A percentile compares a stretch with the other conserved stretches of the same genome.
These are phyloP conservation scores for Botrytis paeoniae DNA, from an alignment of 2,329 filamentous ascomycete species.

Conservation along the genomic window DNA sequence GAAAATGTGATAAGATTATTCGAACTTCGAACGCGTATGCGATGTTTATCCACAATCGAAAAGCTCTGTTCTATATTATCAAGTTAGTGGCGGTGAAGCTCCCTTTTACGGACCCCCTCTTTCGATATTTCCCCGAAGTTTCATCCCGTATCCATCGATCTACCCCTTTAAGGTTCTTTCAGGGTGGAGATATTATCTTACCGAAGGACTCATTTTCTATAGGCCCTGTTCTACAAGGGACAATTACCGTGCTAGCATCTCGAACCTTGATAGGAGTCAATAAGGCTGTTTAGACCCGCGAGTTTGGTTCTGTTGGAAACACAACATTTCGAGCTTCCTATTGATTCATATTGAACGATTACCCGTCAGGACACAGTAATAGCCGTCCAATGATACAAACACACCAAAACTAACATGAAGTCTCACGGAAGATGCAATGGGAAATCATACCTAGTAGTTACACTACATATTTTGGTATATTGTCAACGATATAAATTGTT, in stretches of 20 bases:
- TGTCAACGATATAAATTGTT: neutral
- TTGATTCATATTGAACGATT: neutral
- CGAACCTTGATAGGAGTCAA: neutral
- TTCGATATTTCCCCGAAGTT: neutral
- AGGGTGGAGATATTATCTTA: neutral
- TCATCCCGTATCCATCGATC: conserved; percentile 2
- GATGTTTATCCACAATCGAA: neutral
- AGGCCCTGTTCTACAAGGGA: neutral
- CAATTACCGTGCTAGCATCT: neutral
- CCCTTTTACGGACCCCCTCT: neutral
- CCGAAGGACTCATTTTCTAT: neutral
- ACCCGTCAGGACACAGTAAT: neutral
- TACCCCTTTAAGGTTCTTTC: neutral
- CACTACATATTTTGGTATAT: neutral
- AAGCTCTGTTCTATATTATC: neutral
- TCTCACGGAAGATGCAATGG: too few relatives aligned
- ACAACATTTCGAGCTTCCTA: neutral
- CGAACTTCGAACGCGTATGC: neutral
- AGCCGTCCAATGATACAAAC: neutral
- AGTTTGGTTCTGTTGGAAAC: neutral
- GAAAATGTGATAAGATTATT: neutral
- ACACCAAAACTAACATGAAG: neutral
- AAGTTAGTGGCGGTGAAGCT: conserved; percentile 2
- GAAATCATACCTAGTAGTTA: neutral
- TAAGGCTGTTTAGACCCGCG: conserved; percentile 6